A percentile compares a stretch with the other conserved stretches of the same genome.
Conservation (phyloP, 129 eudicot species). For the Gnaphalium uliginosum region DNA sequence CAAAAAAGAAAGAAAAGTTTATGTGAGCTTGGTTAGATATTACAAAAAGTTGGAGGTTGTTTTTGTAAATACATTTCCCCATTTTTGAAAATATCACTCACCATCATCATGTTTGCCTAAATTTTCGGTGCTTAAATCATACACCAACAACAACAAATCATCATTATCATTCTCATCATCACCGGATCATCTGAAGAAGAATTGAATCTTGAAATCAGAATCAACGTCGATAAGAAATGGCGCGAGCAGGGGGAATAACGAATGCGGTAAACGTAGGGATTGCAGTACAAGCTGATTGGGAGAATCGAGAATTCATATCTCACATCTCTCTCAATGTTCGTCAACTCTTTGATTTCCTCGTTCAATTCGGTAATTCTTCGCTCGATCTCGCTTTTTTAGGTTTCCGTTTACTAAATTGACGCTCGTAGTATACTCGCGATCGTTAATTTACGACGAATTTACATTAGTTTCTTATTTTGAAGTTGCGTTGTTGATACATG, state of each 20-base stretch:
- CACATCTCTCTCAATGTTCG: slow-evolving; percentile 93
- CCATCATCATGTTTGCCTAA: slow-evolving; percentile 13
- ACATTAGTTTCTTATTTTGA: neutral
- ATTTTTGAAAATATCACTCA: slow-evolving; percentile 11
- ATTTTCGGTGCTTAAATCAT: slow-evolving; percentile 32
- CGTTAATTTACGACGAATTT: neutral
- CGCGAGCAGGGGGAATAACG: slow-evolving; percentile 89
- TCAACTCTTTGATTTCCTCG: slow-evolving; percentile 89
- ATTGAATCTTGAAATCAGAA: slow-evolving; percentile 18
- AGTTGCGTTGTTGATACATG: slow-evolving; percentile 2
- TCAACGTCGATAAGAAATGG: slow-evolving; percentile 34
- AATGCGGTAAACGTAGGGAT: slow-evolving; percentile 96
- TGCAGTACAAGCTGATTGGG: slow-evolving; percentile 98
- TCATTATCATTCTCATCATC: slow-evolving; percentile 4
- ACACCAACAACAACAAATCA: slow-evolving; percentile 18
- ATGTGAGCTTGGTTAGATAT: too few species aligned
- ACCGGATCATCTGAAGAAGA: slow-evolving; percentile 12
- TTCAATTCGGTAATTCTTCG: slow-evolving; percentile 65
- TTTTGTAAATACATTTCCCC: slow-evolving; percentile 8
- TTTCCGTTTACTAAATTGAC: slow-evolving; percentile 16
- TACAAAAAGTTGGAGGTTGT: slow-evolving; percentile 1
- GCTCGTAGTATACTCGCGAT: neutral
- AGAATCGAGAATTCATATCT: slow-evolving; percentile 91
- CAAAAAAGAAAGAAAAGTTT: too few species aligned
- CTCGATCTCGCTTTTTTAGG: slow-evolving; percentile 8